Evolutionary conservation across 2,329 filamentous ascomycete genomes (phyloP).

Genomic region (Fusarium coffeatum): DNA sequence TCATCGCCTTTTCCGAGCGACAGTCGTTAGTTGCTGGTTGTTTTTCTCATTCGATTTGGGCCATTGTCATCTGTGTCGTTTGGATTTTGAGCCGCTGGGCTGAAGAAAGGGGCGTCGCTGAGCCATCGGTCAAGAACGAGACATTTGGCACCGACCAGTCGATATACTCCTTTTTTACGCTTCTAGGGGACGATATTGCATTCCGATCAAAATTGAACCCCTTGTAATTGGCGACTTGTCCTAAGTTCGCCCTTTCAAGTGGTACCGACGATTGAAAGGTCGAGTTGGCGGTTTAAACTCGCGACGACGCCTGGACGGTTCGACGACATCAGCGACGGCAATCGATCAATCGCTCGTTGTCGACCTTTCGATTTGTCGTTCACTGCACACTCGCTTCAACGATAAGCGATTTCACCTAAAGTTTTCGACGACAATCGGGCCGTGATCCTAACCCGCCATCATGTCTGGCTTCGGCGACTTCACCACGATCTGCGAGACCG

Average conservation of each 20-base stretch:
- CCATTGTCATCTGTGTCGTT: slow-evolving; percentile 2
- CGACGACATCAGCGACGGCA: slow-evolving; percentile 19
- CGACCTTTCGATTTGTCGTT: neutral
- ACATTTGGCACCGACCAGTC: slow-evolving; percentile 29
- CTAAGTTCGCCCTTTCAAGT: slow-evolving; percentile 19
- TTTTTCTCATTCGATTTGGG: neutral
- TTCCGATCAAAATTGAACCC: slow-evolving; percentile 27
- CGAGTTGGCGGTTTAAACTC: slow-evolving; percentile 6
- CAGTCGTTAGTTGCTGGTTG: slow-evolving; percentile 8
- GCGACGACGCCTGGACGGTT: slow-evolving; percentile 14
- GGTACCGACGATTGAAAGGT: slow-evolving; percentile 13
- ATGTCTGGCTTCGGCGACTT: slow-evolving; percentile 94
- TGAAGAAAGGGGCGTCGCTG: slow-evolving; percentile 34
- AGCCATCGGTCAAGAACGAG: slow-evolving; percentile 31
- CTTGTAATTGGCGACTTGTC: slow-evolving; percentile 1
- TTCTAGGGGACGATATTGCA: slow-evolving; percentile 32
- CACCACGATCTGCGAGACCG: slow-evolving; percentile 83
- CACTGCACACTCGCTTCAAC: slow-evolving; percentile 1
- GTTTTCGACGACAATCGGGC: slow-evolving; percentile 5
- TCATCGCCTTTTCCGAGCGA: slow-evolving; percentile 6
- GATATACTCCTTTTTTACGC: slow-evolving; percentile 17
- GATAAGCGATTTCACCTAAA: slow-evolving; percentile 1
- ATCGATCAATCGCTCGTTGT: slow-evolving; percentile 7
- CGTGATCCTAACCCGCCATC: slow-evolving; percentile 41
- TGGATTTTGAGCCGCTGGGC: slow-evolving; percentile 16